Evolutionary conservation across 768 basidiomycete species (phyloP).

Genomic region (Cytidiella melzeri): DNA sequence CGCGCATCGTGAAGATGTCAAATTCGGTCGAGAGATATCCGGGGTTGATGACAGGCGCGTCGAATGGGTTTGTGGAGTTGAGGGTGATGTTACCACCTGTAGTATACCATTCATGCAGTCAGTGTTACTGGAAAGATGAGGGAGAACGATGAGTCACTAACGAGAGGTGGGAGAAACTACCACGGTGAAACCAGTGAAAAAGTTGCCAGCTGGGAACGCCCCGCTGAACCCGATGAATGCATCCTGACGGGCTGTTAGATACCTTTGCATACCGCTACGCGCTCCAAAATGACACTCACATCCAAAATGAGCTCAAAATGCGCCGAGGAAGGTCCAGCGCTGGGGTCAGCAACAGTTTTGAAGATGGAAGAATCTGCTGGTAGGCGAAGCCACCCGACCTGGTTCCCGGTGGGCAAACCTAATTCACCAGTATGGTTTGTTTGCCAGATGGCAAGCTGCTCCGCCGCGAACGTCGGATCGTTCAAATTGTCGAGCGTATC

Average conservation of each 20-base stretch:
- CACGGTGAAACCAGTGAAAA: constrained; percentile 6
- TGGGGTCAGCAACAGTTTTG: constrained; percentile 8
- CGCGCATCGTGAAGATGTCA: constrained; percentile 13
- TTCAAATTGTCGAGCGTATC: constrained; percentile 10
- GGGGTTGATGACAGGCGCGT: constrained; percentile 35
- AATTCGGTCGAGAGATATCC: constrained; percentile 26
- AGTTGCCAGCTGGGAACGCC: constrained; percentile 9
- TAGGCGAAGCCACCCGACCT: constrained; percentile 9
- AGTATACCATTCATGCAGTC: neutral
- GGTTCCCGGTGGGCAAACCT: constrained; percentile 4
- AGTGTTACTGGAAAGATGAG: neutral
- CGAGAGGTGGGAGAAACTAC: constrained; percentile 14
- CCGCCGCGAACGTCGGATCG: constrained; percentile 1
- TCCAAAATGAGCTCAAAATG: constrained; percentile 14
- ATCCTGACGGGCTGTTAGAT: constrained; percentile 3
- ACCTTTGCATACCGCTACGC: too few species aligned
- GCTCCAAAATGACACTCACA: constrained; percentile 10
- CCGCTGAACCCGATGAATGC: constrained; percentile 5
- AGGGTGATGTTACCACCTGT: constrained; percentile 18
- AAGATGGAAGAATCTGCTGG: constrained; percentile 4
- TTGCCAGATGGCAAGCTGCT: constrained; percentile 9
- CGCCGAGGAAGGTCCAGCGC: constrained; percentile 12
- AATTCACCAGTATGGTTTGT: constrained; percentile 9
- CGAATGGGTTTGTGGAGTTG: constrained; percentile 34
- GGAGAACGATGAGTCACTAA: neutral